A percentile compares a stretch with the other conserved stretches of the same genome.
Conservation (phyloP, 2,329 filamentous ascomycete genomes). For the Sphaerulina vaccinii region DNA sequence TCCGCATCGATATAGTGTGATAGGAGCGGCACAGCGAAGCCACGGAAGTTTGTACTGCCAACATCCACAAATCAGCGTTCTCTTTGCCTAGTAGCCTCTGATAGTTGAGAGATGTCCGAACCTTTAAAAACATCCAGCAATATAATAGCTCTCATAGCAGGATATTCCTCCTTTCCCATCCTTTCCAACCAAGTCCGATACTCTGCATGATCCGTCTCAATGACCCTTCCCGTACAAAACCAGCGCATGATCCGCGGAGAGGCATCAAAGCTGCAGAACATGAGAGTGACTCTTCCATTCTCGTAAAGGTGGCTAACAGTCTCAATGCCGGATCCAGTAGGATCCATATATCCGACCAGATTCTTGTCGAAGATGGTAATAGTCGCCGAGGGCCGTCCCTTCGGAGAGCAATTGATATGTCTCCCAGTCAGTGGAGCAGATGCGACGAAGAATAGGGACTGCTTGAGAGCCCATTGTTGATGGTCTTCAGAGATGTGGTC, state of each 20-base stretch:
- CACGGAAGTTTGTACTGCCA: slow-evolving; percentile 60
- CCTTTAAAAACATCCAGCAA: slow-evolving; percentile 61
- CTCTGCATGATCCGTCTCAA: slow-evolving; percentile 58
- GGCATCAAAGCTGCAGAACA: slow-evolving; percentile 67
- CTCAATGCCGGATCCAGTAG: slow-evolving; percentile 72
- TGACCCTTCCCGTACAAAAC: slow-evolving; percentile 59
- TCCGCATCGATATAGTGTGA: slow-evolving; percentile 36
- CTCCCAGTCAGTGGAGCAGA: slow-evolving; percentile 66
- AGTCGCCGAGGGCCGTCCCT: slow-evolving; percentile 64
- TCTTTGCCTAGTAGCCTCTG: not conserved
- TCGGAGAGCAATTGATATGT: slow-evolving; percentile 76
- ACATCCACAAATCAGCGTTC: not conserved
- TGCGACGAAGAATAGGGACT: slow-evolving; percentile 73
- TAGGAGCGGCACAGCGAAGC: slow-evolving; percentile 61
- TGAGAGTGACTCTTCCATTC: slow-evolving; percentile 71
- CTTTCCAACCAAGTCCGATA: slow-evolving; percentile 47
- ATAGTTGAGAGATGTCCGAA: not conserved
- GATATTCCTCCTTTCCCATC: slow-evolving; percentile 36
- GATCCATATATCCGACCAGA: slow-evolving; percentile 68
- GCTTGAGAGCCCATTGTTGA: slow-evolving; percentile 62
- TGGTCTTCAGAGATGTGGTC: slow-evolving; percentile 56
- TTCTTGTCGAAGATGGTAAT: slow-evolving; percentile 61
- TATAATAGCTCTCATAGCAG: slow-evolving; percentile 60
- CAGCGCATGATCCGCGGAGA: slow-evolving; percentile 63
- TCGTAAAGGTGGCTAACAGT: slow-evolving; percentile 75